Evolutionary conservation across 345 rosid genomes (phyloP).

Genomic region (Acer negundo): DNA sequence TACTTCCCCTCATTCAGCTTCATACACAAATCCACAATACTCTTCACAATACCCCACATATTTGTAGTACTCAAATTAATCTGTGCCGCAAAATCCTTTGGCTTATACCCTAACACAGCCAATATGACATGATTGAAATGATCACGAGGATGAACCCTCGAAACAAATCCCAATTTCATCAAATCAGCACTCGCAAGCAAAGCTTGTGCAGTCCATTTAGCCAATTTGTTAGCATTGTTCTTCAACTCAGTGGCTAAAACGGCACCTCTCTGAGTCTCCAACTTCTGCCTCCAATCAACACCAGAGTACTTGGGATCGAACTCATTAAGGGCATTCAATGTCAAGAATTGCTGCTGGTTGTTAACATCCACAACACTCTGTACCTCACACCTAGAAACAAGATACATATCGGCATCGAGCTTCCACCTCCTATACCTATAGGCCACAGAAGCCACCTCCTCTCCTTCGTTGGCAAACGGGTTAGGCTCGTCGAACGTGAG

Average conservation of each 20-base stretch:
- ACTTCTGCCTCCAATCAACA: slow-evolving; percentile 98
- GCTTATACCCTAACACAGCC: slow-evolving; percentile 89
- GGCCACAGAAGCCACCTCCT: slow-evolving; percentile 95
- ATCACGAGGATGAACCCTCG: slow-evolving; percentile 97
- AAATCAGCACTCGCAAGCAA: slow-evolving; percentile 84
- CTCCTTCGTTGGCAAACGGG: slow-evolving; percentile 90
- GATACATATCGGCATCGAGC: slow-evolving; percentile 73
- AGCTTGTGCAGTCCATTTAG: slow-evolving; percentile 98
- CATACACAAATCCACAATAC: slow-evolving; percentile 93
- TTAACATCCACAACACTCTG: slow-evolving; percentile 85
- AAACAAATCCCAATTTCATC: slow-evolving; percentile 98
- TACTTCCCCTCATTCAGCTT: slow-evolving; percentile 90
- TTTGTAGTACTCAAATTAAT: slow-evolving; percentile 80
- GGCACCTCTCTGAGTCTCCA: slow-evolving; percentile 98
- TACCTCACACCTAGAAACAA: slow-evolving; percentile 89
- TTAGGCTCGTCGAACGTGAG: slow-evolving; percentile 83
- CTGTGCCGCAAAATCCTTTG: slow-evolving; percentile 86
- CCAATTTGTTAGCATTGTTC: slow-evolving; percentile 93
- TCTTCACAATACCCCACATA: slow-evolving; percentile 99
- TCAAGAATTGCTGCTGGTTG: slow-evolving; percentile 73
- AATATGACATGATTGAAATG: slow-evolving; percentile 93
- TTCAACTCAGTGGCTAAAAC: slow-evolving; percentile 94
- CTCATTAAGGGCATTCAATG: slow-evolving; percentile 93
- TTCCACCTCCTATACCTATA: slow-evolving; percentile 96
- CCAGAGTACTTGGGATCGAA: slow-evolving; percentile 95